A percentile compares a stretch with the other conserved stretches of the same genome.
Evolutionary conservation across 1,284 basidiomycete genomes (phyloP).

Genomic region (Schizopora paradoxa): DNA sequence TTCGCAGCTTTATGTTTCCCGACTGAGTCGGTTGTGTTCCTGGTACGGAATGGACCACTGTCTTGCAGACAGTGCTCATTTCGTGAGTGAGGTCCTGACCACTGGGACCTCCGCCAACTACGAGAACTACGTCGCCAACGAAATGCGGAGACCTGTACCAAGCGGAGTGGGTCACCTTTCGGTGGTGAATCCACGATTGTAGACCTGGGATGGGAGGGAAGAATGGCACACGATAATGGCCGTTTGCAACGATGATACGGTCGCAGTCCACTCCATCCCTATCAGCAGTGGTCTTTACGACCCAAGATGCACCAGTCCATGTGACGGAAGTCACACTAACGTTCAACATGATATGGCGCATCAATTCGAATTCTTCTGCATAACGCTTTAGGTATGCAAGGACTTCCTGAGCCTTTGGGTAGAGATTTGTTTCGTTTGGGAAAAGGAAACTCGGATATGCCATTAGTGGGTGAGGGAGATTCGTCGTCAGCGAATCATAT

Average conservation of each 20-base stretch:
- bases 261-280: slow-evolving; percentile 43
- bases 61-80: slow-evolving; percentile 38
- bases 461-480: slow-evolving; percentile 74
- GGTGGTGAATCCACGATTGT: slow-evolving; percentile 44
- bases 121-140: slow-evolving; percentile 47
- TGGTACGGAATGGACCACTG: slow-evolving; percentile 52
- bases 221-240: slow-evolving; percentile 61
- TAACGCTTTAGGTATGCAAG: slow-evolving; percentile 58
- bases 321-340: slow-evolving; percentile 40
- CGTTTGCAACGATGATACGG: slow-evolving; percentile 64
- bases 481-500: slow-evolving; percentile 73
- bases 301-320: slow-evolving; percentile 45
- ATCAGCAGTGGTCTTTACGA: slow-evolving; percentile 31
- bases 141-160: slow-evolving; percentile 51
- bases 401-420: slow-evolving; percentile 52
- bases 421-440: slow-evolving; percentile 64
- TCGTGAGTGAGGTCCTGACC: slow-evolving; percentile 61
- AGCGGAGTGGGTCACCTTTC: slow-evolving; percentile 54
- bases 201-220: slow-evolving; percentile 57
- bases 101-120: slow-evolving; percentile 69
- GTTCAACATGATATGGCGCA: slow-evolving; percentile 49
- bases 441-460: slow-evolving; percentile 56
- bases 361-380: slow-evolving; percentile 50
- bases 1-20: slow-evolving; percentile 39
- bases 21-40: slow-evolving; percentile 26